Base-by-base conservation (phyloP, 257 asterid species). In the Mentha longifolia region DNA sequence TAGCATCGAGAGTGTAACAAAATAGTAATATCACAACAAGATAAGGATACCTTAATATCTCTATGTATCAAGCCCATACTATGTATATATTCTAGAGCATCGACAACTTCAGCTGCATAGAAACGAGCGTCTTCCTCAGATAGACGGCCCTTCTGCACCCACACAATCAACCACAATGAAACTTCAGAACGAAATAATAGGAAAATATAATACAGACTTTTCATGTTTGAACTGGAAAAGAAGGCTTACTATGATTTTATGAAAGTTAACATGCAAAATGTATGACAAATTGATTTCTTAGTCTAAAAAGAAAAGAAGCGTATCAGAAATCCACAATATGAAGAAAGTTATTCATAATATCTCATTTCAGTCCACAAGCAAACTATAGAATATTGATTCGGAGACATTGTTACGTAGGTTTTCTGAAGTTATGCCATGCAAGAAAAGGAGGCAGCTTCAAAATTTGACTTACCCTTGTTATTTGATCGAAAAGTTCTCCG, bases 101-200 rank as follows among this genome's bases (percentile, higher is more conserved):
- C 98, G 65, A 92, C 99, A 78, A 95, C 90, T 89, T 95, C 98
- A 59, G 99, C 98, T 68, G 98, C 95, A 76, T 95, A 95, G 77
- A 90, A 95, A 70, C 94, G 87, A 59, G 98, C 95, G 72, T 92
- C 99, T 13, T 92, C 95, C 79, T 95, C 96, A n/a, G 94, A 78
- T 73, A 95, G 77, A 56, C 90, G 93, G 55, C 96, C 92, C 84
- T 92, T 95, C 99, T 95, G 98, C 85, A 86, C 28, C 75, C 77
- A 76, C 17, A 58, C 76, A 68, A 72, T 67, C 73, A 74, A 68
- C 51, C 55, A 66, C 9, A 37, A 54, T 50, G 58, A 55, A 42
- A 43, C 20, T 59, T n/a, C 43, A 65, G 47, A 46, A 30, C 31
- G 31, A 41, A 14, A 47, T 22, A 76, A 43, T 11, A 70, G 43